Evolutionary conservation across 1,284 basidiomycete species (phyloP).

Genomic region (Sanghuangporus baumii): DNA sequence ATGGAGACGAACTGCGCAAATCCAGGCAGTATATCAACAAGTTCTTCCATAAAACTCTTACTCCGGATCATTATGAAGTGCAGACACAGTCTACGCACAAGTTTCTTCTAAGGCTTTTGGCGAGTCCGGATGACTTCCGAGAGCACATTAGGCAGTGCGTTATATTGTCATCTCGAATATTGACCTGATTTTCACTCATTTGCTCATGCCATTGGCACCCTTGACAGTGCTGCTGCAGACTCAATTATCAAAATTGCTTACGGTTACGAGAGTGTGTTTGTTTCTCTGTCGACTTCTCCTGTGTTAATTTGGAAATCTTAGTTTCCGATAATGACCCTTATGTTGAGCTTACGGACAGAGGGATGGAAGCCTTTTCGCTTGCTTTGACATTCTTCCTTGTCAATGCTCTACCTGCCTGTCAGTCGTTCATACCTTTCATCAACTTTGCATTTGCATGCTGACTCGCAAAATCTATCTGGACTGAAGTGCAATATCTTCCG

Average conservation of each 20-base stretch:
- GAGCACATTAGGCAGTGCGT: slow-evolving; percentile 25
- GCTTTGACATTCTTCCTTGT: slow-evolving; percentile 11
- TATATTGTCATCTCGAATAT: background rate
- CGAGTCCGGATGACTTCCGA: slow-evolving; percentile 21
- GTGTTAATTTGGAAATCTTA: background rate
- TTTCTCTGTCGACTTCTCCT: background rate
- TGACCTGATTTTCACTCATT: background rate
- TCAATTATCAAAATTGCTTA: background rate
- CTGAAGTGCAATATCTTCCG: slow-evolving; percentile 11
- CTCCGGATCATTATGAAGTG: slow-evolving; percentile 25
- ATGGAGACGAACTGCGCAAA: slow-evolving; percentile 26
- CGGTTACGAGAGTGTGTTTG: background rate
- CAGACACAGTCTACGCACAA: slow-evolving; percentile 20
- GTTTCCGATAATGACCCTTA: slow-evolving; percentile 7
- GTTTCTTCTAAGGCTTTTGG: slow-evolving; percentile 20
- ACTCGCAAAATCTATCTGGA: background rate
- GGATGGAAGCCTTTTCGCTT: background rate
- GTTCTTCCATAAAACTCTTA: background rate
- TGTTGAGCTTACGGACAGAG: slow-evolving; percentile 3
- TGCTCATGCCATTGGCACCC: background rate
- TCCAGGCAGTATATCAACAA: slow-evolving; percentile 22
- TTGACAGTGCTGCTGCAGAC: slow-evolving; percentile 2
- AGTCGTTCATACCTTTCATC: background rate
- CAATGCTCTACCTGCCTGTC: slow-evolving; percentile 4
- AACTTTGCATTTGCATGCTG: background rate